A percentile compares a stretch with the other conserved stretches of the same genome.
Conservation (phyloP, 2,329 filamentous ascomycete genomes). For the Zymoseptoria passerinii region DNA sequence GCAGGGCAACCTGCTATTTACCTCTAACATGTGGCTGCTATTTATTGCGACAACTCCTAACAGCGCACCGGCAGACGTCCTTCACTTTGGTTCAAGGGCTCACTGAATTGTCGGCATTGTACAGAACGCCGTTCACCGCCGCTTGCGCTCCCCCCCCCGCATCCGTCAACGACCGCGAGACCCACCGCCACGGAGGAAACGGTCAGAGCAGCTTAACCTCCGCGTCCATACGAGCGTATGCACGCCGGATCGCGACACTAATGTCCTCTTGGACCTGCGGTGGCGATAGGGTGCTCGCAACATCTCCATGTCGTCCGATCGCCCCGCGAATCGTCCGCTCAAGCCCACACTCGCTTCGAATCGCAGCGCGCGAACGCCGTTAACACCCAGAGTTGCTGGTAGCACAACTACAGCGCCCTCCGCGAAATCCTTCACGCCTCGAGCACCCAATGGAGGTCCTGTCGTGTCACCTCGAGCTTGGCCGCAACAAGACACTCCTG, state of each 20-base stretch:
- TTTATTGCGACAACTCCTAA: background rate
- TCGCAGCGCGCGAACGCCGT: slow-evolving; percentile 46
- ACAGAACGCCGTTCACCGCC: background rate
- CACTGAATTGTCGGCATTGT: background rate
- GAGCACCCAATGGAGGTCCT: slow-evolving; percentile 32
- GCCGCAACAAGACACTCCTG: slow-evolving; percentile 37
- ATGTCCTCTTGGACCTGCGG: background rate
- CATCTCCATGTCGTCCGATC: slow-evolving; percentile 11
- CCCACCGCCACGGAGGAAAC: background rate
- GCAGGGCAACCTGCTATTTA: background rate
- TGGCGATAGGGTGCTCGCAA: background rate
- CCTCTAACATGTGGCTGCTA: background rate
- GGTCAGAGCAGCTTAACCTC: background rate
- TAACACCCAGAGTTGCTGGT: slow-evolving; percentile 49
- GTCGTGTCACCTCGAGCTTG: slow-evolving; percentile 20
- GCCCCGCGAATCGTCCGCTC: slow-evolving; percentile 11
- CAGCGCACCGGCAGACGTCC: background rate
- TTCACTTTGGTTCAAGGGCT: background rate
- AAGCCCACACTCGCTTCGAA: slow-evolving; percentile 47
- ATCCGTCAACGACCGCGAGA: background rate
- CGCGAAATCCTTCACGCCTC: slow-evolving; percentile 25
- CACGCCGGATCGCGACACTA: background rate
- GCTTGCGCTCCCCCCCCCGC: background rate
- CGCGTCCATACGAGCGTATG: background rate
- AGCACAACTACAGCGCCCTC: slow-evolving; percentile 16